phyloP scores from a whole-genome alignment of 768 basidiomycete genomes.

The Dioszegia hungarica region DNA sequence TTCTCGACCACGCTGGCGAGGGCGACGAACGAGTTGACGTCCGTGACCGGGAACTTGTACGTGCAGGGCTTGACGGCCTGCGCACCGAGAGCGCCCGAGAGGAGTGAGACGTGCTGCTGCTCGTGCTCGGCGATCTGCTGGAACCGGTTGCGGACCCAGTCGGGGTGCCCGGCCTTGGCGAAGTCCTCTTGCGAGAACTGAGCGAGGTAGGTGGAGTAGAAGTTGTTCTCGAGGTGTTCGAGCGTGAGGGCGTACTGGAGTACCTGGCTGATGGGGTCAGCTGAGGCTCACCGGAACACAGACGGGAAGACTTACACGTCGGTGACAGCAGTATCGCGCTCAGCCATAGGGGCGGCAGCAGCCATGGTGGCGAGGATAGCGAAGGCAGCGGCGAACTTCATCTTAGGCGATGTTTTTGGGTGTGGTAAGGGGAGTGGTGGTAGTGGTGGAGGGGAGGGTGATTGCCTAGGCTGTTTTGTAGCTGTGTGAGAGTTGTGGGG shows the following conservation, averaged over 20 bases:
- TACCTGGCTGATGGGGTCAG: slow-evolving; percentile 24
- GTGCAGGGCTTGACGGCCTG: slow-evolving; percentile 56
- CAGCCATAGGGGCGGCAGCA: slow-evolving; percentile 20
- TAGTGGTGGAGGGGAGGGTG: not conserved
- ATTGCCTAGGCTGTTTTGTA: not conserved
- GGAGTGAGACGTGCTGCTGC: slow-evolving; percentile 56
- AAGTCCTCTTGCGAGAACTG: slow-evolving; percentile 56
- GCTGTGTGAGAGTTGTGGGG: too few species aligned
- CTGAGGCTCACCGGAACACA: not conserved
- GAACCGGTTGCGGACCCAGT: slow-evolving; percentile 50
- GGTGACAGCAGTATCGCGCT: slow-evolving; percentile 19
- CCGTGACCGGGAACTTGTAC: slow-evolving; percentile 59
- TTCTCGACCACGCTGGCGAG: slow-evolving; percentile 58
- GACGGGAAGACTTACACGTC: slow-evolving; percentile 15
- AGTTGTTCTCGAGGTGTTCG: slow-evolving; percentile 48
- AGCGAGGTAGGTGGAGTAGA: slow-evolving; percentile 48
- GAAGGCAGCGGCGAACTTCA: slow-evolving; percentile 20
- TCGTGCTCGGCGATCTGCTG: slow-evolving; percentile 59
- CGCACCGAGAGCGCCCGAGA: slow-evolving; percentile 54
- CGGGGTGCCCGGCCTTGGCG: slow-evolving; percentile 49
- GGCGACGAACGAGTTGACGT: slow-evolving; percentile 55
- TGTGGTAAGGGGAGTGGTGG: not conserved
- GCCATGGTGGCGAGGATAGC: slow-evolving; percentile 18
- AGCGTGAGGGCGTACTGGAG: slow-evolving; percentile 46
- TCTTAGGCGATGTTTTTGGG: not conserved